Conservation (phyloP, 495 filamentous ascomycete species). For the Jackrogersella minutella region DNA sequence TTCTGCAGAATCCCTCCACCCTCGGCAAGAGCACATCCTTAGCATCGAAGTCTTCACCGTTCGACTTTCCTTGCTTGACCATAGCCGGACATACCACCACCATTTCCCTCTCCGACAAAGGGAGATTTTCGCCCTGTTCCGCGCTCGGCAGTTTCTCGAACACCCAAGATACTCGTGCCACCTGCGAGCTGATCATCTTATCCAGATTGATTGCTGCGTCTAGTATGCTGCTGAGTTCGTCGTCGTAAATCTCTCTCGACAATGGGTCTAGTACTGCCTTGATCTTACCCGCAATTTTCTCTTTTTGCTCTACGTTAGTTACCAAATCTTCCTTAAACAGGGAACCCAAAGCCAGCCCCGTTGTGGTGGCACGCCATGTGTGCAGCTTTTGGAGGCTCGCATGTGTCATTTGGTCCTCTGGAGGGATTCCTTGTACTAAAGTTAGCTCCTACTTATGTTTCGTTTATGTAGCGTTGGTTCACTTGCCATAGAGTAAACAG, state of each 20-base stretch:
- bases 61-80: slow-evolving; percentile 10
- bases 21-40: neutral
- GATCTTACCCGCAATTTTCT: neutral
- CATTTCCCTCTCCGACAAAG: neutral
- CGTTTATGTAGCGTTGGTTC: no score
- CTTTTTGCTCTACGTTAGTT: neutral
- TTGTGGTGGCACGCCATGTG: neutral
- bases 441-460: no score
- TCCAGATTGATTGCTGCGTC: neutral
- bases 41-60: slow-evolving; percentile 13
- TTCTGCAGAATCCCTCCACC: neutral
- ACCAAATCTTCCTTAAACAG: neutral
- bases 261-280: neutral
- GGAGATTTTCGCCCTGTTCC: no score
- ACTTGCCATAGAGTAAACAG: neutral
- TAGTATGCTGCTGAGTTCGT: neutral
- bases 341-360: neutral
- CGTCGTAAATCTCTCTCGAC: neutral
- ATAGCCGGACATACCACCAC: slow-evolving; percentile 3
- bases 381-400: neutral
- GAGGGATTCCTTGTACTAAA: no score
- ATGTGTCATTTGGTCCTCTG: neutral
- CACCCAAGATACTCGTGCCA: neutral
- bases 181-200: neutral
- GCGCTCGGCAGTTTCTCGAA: neutral